phyloP scores from a whole-genome alignment of 2,329 filamentous ascomycete genomes.

The Hymenoscyphus fraxineus region DNA sequence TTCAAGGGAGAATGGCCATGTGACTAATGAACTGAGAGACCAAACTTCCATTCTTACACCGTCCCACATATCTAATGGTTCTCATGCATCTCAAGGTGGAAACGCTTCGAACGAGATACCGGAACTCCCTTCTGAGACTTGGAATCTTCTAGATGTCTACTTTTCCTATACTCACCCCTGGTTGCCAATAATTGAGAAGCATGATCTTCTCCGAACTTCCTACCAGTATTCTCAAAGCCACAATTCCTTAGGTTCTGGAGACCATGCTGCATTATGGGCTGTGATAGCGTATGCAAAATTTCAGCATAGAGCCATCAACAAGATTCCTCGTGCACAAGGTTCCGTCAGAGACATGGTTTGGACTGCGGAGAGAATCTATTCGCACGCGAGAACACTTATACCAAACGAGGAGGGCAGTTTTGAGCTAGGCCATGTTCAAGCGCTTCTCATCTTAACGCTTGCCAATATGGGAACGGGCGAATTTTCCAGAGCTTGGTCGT shows the following conservation, averaged over 20 bases:
- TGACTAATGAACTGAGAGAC: not conserved
- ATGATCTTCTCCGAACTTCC: constrained; percentile 37
- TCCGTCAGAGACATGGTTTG: constrained; percentile 21
- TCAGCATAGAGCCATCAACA: constrained; percentile 39
- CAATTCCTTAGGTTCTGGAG: constrained; percentile 26
- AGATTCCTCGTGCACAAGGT: constrained; percentile 28
- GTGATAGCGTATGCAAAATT: constrained; percentile 55
- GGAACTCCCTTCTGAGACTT: constrained; percentile 33
- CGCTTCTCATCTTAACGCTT: constrained; percentile 56
- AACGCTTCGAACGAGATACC: constrained; percentile 18
- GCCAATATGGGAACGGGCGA: constrained; percentile 58
- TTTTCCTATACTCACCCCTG: constrained; percentile 73
- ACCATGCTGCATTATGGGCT: constrained; percentile 58
- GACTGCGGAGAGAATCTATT: constrained; percentile 44
- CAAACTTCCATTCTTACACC: constrained; percentile 8
- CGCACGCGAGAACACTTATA: constrained; percentile 46
- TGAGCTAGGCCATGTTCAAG: constrained; percentile 51
- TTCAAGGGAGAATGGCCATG: constrained; percentile 4
- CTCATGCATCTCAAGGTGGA: constrained; percentile 14
- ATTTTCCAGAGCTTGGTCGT: constrained; percentile 57
- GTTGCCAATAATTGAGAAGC: constrained; percentile 70
- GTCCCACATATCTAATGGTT: constrained; percentile 16
- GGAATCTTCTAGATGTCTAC: constrained; percentile 63
- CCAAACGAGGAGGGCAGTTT: constrained; percentile 46
- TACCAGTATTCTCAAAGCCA: constrained; percentile 32